Conservation (phyloP, 2,329 filamentous ascomycete species). For the Blastomyces parvus region DNA sequence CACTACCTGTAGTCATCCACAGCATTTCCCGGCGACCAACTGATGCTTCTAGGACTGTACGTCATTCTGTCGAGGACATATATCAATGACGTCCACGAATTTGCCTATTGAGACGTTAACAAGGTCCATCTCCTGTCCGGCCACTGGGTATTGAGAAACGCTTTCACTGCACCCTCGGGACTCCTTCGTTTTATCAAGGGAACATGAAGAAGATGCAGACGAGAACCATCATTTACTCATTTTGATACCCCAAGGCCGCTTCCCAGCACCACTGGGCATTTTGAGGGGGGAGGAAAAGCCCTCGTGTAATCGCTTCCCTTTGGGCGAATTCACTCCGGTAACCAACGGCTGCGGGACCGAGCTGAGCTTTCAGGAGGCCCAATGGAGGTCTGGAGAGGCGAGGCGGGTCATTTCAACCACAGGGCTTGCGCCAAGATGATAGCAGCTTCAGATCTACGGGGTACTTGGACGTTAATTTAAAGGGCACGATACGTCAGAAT, state of each 20-base stretch:
- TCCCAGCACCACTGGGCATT: not conserved
- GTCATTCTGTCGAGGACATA: not conserved
- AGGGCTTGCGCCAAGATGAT: not conserved
- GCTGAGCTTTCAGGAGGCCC: not conserved
- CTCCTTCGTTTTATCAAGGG: no score
- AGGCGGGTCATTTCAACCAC: not conserved
- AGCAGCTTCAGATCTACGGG: not conserved
- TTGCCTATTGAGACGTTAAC: not conserved
- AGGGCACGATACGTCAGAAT: not conserved
- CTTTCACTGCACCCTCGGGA: not conserved
- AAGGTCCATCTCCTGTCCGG: not conserved
- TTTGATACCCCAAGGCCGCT: not conserved
- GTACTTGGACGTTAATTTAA: not conserved
- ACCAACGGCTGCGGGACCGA: not conserved
- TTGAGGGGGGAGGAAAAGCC: not conserved
- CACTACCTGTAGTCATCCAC: not conserved
- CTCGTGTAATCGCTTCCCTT: not conserved
- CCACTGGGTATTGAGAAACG: not conserved
- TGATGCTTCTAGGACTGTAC: not conserved
- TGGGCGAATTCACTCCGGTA: not conserved
- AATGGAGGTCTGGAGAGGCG: not conserved
- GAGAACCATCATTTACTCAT: not conserved
- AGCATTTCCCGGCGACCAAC: not conserved
- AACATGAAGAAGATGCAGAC: not conserved
- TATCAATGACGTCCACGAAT: not conserved